These are phyloP conservation scores for Phaffia rhodozyma DNA, from an alignment of 1,284 basidiomycete species.

Conservation along the genomic window DNA sequence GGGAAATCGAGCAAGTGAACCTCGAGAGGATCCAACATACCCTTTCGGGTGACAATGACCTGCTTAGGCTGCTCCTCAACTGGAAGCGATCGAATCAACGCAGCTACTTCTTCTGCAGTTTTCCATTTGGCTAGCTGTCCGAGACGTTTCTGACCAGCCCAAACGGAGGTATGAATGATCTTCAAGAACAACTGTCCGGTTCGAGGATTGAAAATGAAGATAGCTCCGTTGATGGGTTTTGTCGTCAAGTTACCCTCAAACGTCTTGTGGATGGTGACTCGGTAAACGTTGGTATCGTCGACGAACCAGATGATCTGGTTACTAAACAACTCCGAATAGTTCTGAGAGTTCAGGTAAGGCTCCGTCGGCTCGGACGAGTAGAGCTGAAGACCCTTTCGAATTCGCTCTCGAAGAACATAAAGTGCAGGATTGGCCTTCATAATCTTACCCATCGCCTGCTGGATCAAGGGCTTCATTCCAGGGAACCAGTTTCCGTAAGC, in stretches of 20 bases:
- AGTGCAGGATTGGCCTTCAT: slow-evolving; percentile 99
- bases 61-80: slow-evolving; percentile 99
- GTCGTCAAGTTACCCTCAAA: slow-evolving; percentile 99
- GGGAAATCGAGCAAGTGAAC: slow-evolving; percentile 99
- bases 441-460: slow-evolving; percentile 99
- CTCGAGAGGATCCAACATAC: slow-evolving; percentile 97
- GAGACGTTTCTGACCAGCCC: slow-evolving; percentile 99
- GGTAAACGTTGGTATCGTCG: slow-evolving; percentile 98
- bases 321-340: slow-evolving; percentile 95
- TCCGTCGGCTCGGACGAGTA: slow-evolving; percentile 99
- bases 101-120: slow-evolving; percentile 99
- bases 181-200: slow-evolving; percentile 98
- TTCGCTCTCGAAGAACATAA: slow-evolving; percentile 95
- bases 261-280: slow-evolving; percentile 99
- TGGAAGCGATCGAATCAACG: slow-evolving; percentile 87
- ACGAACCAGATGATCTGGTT: slow-evolving; percentile 99
- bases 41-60: slow-evolving; percentile 98
- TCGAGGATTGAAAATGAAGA: slow-evolving; percentile 99
- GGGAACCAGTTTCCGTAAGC: slow-evolving; percentile 99
- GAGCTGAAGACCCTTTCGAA: slow-evolving; percentile 93
- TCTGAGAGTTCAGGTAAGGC: slow-evolving; percentile 50
- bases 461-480: slow-evolving; percentile 91
- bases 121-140: slow-evolving; percentile 99
- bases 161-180: slow-evolving; percentile 98
- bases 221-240: slow-evolving; percentile 98